Percentiles rank a stretch among this genome's conserved stretches.
Evolutionary conservation across 352 stramenopile genomes (phyloP).

Genomic region (Phytopythium vexans): DNA sequence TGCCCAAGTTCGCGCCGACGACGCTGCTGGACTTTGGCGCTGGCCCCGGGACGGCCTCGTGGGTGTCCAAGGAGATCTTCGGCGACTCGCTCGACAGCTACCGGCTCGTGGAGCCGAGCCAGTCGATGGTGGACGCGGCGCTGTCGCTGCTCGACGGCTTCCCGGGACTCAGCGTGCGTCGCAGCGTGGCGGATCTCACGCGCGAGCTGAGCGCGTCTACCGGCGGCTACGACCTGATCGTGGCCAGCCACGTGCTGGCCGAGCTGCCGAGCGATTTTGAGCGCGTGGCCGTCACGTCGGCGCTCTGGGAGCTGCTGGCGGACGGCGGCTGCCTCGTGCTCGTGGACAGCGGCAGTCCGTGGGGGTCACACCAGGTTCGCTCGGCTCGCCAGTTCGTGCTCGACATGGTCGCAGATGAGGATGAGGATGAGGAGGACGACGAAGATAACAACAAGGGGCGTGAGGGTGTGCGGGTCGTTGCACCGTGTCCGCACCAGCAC

Average conservation of each 20-base stretch:
- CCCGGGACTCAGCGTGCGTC: conserved; percentile 66
- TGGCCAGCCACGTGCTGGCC: conserved; percentile 71
- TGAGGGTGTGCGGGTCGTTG: conserved; percentile 49
- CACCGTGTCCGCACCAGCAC: conserved; percentile 69
- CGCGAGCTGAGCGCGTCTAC: conserved; percentile 42
- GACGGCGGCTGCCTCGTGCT: conserved; percentile 71
- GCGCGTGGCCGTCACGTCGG: conserved; percentile 69
- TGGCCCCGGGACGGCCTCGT: conserved; percentile 69
- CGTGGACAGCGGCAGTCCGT: conserved; percentile 77
- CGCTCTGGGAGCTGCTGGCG: conserved; percentile 76
- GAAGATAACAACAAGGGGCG: not conserved
- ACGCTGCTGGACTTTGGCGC: conserved; percentile 79
- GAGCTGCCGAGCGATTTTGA: conserved; percentile 86
- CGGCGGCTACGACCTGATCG: conserved; percentile 69
- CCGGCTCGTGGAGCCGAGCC: conserved; percentile 77
- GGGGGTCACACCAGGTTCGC: conserved; percentile 79
- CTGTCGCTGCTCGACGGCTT: conserved; percentile 73
- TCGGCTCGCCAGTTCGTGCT: conserved; percentile 85
- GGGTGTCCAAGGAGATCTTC: conserved; percentile 74
- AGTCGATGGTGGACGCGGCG: conserved; percentile 83
- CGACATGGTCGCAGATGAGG: conserved; percentile 53
- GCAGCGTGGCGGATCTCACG: conserved; percentile 69
- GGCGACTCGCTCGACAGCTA: conserved; percentile 57
- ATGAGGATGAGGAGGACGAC: conserved; percentile 21
- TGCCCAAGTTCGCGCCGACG: conserved; percentile 52